Percentiles rank a stretch among this genome's conserved stretches.
phyloP scores from a whole-genome alignment of 2,329 filamentous ascomycete genomes.

The Fusarium avenaceum region DNA sequence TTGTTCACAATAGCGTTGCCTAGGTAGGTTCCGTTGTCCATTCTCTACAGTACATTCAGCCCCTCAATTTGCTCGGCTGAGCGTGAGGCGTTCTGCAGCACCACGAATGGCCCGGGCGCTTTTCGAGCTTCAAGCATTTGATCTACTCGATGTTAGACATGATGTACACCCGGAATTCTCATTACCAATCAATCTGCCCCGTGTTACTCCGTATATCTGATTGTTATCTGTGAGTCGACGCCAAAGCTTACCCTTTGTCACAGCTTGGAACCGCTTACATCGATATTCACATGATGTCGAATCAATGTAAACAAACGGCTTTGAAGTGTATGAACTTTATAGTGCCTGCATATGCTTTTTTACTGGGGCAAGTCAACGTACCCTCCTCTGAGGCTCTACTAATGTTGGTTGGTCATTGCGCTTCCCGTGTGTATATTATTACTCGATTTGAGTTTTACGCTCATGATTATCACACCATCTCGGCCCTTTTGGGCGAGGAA shows the following conservation, averaged over 20 bases:
- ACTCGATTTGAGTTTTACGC: not conserved
- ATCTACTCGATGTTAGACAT: slow-evolving; percentile 1
- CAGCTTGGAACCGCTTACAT: not conserved
- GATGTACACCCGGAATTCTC: not conserved
- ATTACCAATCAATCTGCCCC: not conserved
- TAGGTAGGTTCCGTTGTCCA: slow-evolving; percentile 31
- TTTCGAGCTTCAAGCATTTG: not conserved
- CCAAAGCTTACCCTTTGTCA: not conserved
- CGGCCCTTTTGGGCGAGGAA: not conserved
- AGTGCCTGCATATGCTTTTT: not conserved
- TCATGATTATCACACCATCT: not conserved
- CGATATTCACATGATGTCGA: not conserved
- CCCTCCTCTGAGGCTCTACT: not conserved
- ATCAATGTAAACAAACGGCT: slow-evolving; percentile 8
- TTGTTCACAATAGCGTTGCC: slow-evolving; percentile 25
- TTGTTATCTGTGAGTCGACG: not conserved
- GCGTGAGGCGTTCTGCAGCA: slow-evolving; percentile 28
- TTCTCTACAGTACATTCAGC: slow-evolving; percentile 13
- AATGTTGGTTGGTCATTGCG: not conserved
- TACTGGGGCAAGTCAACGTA: not conserved
- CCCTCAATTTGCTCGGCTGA: slow-evolving; percentile 6
- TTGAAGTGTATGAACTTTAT: not conserved
- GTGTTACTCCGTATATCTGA: not conserved
- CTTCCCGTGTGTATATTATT: not conserved
- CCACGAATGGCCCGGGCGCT: not conserved